Percentiles rank a stretch among this genome's conserved stretches.
These are phyloP conservation scores for Tagetes erecta DNA, from an alignment of 129 eudicot genomes.

Conservation along the genomic window DNA sequence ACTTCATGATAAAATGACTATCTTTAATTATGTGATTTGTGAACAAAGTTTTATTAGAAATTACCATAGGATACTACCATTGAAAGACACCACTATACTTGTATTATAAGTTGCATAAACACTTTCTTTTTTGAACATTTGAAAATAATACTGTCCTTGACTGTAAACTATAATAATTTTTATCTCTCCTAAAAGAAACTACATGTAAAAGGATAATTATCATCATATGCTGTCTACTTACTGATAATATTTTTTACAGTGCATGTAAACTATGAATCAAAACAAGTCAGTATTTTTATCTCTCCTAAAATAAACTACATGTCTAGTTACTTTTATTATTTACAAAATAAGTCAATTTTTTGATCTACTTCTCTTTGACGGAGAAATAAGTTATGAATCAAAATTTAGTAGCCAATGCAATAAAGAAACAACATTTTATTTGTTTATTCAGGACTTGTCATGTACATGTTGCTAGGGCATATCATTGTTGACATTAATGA, in stretches of 20 bases:
- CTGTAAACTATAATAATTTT: neutral
- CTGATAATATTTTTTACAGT: neutral
- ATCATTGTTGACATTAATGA: neutral
- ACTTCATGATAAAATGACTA: neutral
- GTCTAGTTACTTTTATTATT: neutral
- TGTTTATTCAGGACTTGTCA: neutral
- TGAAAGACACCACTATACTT: neutral
- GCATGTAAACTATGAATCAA: neutral
- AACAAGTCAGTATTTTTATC: neutral
- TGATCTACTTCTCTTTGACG: neutral
- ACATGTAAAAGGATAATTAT: neutral
- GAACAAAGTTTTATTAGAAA: neutral
- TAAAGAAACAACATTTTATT: neutral
- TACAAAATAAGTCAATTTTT: neutral
- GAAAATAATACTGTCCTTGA: neutral
- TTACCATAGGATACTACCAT: neutral
- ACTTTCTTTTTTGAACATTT: neutral
- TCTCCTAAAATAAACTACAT: neutral
- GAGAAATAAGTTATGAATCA: neutral
- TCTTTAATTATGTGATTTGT: neutral
- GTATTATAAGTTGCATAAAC: neutral
- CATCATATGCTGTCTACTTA: neutral
- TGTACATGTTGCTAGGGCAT: neutral
- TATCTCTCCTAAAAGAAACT: neutral
- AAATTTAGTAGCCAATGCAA: neutral